These are phyloP conservation scores for Penicillium corylophilum DNA, from an alignment of 2,329 filamentous ascomycete genomes.

Conservation along the genomic window DNA sequence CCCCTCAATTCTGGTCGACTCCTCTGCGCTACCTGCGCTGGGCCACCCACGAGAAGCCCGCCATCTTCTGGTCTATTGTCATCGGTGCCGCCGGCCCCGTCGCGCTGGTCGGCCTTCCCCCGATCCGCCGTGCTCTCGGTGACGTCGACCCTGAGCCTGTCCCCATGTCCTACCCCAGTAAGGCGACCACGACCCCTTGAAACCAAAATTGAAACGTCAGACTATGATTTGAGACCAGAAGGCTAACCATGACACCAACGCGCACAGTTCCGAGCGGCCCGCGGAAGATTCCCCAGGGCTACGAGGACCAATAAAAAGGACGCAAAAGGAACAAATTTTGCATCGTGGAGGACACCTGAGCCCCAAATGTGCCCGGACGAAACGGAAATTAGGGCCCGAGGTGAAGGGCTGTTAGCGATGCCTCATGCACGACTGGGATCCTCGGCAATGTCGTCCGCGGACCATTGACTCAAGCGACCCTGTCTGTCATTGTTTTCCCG, in stretches of 20 bases:
- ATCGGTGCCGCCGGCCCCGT: constrained; percentile 73
- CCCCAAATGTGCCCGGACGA: constrained; percentile 4
- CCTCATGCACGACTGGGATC: constrained; percentile 3
- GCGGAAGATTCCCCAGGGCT: constrained; percentile 47
- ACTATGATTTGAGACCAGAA: neutral
- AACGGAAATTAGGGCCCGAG: constrained; percentile 3
- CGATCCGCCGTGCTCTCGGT: constrained; percentile 69
- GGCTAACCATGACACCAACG: constrained; percentile 13
- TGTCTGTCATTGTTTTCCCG: constrained; percentile 5
- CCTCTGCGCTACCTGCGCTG: constrained; percentile 85
- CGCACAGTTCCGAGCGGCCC: constrained; percentile 46
- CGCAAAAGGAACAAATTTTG: constrained; percentile 6
- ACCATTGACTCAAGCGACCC: constrained; percentile 9
- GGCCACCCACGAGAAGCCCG: constrained; percentile 83
- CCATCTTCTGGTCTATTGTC: constrained; percentile 82
- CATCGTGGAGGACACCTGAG: constrained; percentile 8
- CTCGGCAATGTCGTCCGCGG: neutral
- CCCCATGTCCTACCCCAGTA: constrained; percentile 91
- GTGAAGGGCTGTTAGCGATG: constrained; percentile 6
- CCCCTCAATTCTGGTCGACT: constrained; percentile 77
- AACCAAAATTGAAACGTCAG: neutral
- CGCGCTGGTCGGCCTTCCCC: constrained; percentile 68
- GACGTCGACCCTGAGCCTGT: constrained; percentile 71
- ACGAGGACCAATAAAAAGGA: constrained; percentile 43
- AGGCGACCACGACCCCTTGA: constrained; percentile 41